Percentiles rank a stretch among this genome's conserved stretches.
Evolutionary conservation across 176 grass and related monocot genomes (phyloP).

Genomic region (Canna indica): DNA sequence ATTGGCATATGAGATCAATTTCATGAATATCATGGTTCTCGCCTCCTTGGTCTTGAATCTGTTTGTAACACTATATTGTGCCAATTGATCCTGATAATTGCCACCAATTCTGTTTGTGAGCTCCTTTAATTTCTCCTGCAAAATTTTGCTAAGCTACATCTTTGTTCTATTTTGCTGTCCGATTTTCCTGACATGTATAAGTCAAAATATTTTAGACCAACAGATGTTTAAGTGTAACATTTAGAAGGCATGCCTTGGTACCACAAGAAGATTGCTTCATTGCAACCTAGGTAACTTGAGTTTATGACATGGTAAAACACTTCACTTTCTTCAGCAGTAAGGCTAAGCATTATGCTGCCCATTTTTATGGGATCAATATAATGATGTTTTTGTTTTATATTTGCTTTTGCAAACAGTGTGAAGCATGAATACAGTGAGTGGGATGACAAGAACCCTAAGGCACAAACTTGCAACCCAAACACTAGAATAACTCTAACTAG

Average conservation of each 20-base stretch:
- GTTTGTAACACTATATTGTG: background rate
- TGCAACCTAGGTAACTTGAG: background rate
- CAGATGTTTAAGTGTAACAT: background rate
- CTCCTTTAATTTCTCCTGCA: background rate
- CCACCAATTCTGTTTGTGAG: background rate
- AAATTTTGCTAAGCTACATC: background rate
- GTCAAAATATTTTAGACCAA: background rate
- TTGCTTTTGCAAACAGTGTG: constrained; percentile 3
- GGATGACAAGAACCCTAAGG: constrained; percentile 20
- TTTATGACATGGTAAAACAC: background rate
- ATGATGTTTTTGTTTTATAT: background rate
- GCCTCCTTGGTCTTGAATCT: background rate
- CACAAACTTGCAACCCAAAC: constrained; percentile 4
- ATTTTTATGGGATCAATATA: background rate
- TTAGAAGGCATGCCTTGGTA: background rate
- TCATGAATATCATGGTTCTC: no score
- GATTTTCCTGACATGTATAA: background rate
- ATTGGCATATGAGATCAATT: background rate
- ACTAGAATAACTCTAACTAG: constrained; percentile 13
- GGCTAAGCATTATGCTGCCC: background rate
- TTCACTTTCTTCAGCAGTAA: background rate
- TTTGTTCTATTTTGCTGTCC: background rate
- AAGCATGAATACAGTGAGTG: constrained; percentile 10
- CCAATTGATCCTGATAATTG: background rate
- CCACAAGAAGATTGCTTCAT: background rate